Conservation (phyloP, 805 yeast genomes). For the Candida nitratophila region DNA sequence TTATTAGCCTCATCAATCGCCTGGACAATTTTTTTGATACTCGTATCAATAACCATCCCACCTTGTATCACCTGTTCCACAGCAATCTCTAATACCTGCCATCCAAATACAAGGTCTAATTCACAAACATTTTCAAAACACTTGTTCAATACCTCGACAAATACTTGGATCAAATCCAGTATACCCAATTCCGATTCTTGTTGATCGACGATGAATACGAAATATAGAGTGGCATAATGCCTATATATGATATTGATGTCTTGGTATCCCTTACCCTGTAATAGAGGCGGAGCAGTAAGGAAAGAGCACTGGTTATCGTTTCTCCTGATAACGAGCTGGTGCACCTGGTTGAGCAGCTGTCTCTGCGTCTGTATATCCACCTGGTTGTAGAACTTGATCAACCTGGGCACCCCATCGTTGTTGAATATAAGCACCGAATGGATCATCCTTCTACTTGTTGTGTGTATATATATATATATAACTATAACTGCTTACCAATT, state of each 20-base stretch:
- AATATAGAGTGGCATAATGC: conserved; percentile 92
- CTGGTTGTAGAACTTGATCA: conserved; percentile 88
- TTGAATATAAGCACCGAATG: conserved; percentile 41
- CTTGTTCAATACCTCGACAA: conserved; percentile 88
- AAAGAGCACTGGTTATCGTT: conserved; percentile 79
- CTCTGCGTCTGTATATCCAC: conserved; percentile 81
- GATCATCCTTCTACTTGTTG: conserved; percentile 11
- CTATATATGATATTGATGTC: conserved; percentile 87
- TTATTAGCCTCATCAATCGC: conserved; percentile 71
- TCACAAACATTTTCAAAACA: conserved; percentile 95
- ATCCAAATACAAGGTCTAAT: conserved; percentile 93
- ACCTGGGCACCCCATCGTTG: conserved; percentile 82
- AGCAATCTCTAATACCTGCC: conserved; percentile 94
- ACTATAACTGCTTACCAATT: too few species aligned
- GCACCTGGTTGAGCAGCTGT: conserved; percentile 72
- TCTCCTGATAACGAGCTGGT: conserved; percentile 65
- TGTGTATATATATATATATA: too few species aligned
- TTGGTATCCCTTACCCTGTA: conserved; percentile 55
- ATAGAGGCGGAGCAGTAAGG: conserved; percentile 78
- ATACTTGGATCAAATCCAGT: conserved; percentile 88
- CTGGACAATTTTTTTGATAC: conserved; percentile 69
- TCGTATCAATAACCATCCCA: conserved; percentile 96
- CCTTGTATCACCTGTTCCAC: conserved; percentile 92
- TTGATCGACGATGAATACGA: conserved; percentile 91
- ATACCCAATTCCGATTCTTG: conserved; percentile 95